phyloP scores from a whole-genome alignment of 306 rosid species.

The Nissolia schottii region DNA sequence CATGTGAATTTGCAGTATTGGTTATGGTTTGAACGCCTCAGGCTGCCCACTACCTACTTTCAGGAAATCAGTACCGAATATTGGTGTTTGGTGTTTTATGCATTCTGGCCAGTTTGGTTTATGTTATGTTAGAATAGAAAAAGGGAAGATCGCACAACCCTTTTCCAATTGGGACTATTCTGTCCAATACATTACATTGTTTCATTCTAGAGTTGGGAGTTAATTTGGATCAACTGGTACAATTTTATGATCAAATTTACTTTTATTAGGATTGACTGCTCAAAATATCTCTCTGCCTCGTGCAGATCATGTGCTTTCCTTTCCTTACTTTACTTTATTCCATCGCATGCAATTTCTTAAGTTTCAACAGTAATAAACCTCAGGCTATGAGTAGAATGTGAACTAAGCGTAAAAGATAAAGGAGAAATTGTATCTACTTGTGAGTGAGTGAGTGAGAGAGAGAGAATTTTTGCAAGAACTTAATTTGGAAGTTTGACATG shows the following conservation, averaged over 20 bases:
- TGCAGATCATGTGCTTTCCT: too few relatives aligned
- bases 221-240: not conserved
- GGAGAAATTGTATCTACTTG: not conserved
- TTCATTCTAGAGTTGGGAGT: not conserved
- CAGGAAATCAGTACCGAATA: not conserved
- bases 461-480: not conserved
- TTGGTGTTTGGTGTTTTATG: not conserved
- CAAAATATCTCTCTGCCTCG: too few relatives aligned
- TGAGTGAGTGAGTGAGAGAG: too few relatives aligned
- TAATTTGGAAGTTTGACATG: not conserved
- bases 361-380: not conserved
- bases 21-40: constrained; percentile 13
- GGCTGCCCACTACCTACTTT: constrained; percentile 8
- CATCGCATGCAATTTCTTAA: not conserved
- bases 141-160: not conserved
- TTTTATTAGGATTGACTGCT: not conserved
- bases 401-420: not conserved
- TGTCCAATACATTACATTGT: not conserved
- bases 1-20: not conserved
- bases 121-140: not conserved
- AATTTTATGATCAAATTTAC: not conserved
- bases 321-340: too few relatives aligned
- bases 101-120: not conserved
- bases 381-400: not conserved
- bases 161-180: not conserved